Evolutionary conservation across 257 asterid genomes (phyloP).

Genomic region (Lycium barbarum): DNA sequence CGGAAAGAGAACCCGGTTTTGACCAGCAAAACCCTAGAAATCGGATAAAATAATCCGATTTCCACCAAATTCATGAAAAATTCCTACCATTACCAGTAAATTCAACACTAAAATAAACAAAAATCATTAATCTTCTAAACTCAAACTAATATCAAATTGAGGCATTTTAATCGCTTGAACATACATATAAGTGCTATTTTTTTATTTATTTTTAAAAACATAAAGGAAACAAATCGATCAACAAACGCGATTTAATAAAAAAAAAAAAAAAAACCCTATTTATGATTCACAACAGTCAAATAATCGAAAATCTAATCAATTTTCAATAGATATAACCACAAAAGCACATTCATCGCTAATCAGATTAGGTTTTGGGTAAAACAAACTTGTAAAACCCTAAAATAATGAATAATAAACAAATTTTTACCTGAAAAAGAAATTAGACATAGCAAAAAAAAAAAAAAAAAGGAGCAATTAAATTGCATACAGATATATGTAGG

Average conservation of each 20-base stretch:
- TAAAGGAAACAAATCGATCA: neutral
- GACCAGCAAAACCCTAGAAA: neutral
- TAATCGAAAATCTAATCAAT: neutral
- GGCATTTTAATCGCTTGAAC: neutral
- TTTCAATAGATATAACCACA: neutral
- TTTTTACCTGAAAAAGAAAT: neutral
- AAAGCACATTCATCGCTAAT: neutral
- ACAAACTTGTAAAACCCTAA: no score
- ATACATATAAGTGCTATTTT: neutral
- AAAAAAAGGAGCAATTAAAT: neutral
- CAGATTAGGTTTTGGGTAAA: slow-evolving; percentile 7
- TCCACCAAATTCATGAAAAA: neutral
- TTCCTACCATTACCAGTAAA: neutral
- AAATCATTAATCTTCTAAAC: slow-evolving; percentile 8
- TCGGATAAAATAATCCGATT: neutral
- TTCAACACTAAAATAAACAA: neutral
- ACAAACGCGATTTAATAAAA: neutral
- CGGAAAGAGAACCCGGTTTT: no score
- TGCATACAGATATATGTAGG: no score
- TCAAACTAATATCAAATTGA: neutral
- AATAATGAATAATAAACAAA: neutral
- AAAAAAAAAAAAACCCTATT: no score
- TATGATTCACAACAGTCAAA: neutral
- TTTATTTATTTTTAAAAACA: no score
- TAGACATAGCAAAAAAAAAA: neutral